These are phyloP conservation scores for Solioccasus polychromus DNA, from an alignment of 768 basidiomycete genomes.

Conservation along the genomic window DNA sequence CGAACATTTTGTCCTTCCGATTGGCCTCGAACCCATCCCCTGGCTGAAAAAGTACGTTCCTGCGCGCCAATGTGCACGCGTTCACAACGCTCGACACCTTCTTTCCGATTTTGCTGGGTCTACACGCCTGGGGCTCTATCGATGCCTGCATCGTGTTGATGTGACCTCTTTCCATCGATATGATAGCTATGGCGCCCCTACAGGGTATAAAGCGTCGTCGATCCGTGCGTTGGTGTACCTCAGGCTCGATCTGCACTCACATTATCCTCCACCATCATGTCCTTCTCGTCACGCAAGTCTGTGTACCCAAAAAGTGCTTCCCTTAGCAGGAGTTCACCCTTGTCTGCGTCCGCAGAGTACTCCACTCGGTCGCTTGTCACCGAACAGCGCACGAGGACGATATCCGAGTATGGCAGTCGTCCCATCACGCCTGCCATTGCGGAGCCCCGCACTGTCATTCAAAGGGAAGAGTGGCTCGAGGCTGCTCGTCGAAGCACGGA, in stretches of 20 bases:
- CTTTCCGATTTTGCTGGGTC: conserved; percentile 10
- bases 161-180: conserved; percentile 1
- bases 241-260: background rate
- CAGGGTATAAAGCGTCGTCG: conserved; percentile 15
- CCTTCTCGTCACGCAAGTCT: conserved; percentile 14
- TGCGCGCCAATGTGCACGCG: background rate
- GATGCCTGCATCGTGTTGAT: conserved; percentile 20
- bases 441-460: conserved; percentile 16
- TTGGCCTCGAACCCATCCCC: background rate
- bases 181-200: background rate
- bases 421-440: conserved; percentile 13
- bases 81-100: background rate
- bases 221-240: background rate
- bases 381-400: conserved; percentile 16
- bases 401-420: conserved; percentile 13
- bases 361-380: background rate
- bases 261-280: conserved; percentile 15
- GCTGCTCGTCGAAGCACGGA: conserved; percentile 30
- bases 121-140: background rate
- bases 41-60: background rate
- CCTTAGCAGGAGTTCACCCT: conserved; percentile 9
- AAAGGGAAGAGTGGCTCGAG: conserved; percentile 29
- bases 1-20: background rate
- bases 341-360: conserved; percentile 14
- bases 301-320: conserved; percentile 6